Conservation (phyloP, 805 yeast genomes). For the Ogataea pignaliae region DNA sequence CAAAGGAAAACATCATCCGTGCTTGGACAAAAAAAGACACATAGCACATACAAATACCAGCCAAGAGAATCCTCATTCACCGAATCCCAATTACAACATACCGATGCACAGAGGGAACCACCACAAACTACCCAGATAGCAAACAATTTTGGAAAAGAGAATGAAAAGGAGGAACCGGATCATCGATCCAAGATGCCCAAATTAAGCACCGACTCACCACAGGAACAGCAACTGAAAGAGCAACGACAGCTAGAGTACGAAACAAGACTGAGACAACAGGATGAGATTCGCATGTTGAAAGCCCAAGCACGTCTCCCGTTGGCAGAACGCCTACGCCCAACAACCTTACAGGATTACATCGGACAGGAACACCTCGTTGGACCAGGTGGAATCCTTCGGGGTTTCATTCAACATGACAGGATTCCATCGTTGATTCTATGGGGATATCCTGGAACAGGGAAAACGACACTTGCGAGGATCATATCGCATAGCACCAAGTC, state of each 20-base stretch:
- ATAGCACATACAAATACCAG: not conserved
- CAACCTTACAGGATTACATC: slow-evolving; percentile 58
- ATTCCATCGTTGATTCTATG: slow-evolving; percentile 84
- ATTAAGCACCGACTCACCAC: slow-evolving; percentile 2
- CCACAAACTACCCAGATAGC: no score
- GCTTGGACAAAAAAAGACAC: not conserved
- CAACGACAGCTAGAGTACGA: slow-evolving; percentile 1
- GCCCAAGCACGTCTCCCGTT: slow-evolving; percentile 42
- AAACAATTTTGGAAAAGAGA: slow-evolving; percentile 1
- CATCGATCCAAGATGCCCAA: slow-evolving; percentile 3
- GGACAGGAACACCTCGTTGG: slow-evolving; percentile 85
- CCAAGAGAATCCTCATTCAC: not conserved
- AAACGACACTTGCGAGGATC: slow-evolving; percentile 67
- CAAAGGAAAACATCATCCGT: no score
- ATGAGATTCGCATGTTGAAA: slow-evolving; percentile 15
- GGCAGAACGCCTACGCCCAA: slow-evolving; percentile 83
- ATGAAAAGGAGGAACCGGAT: slow-evolving; percentile 3
- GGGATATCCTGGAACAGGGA: slow-evolving; percentile 98
- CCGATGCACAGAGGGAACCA: no score
- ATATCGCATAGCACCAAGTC: slow-evolving; percentile 52
- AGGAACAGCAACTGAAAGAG: not conserved
- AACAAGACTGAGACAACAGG: slow-evolving; percentile 9
- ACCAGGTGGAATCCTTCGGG: slow-evolving; percentile 56
- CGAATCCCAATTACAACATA: no score
- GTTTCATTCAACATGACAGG: slow-evolving; percentile 57